phyloP scores from a whole-genome alignment of 495 filamentous ascomycete species.

The Clavariopsis aquatica region DNA sequence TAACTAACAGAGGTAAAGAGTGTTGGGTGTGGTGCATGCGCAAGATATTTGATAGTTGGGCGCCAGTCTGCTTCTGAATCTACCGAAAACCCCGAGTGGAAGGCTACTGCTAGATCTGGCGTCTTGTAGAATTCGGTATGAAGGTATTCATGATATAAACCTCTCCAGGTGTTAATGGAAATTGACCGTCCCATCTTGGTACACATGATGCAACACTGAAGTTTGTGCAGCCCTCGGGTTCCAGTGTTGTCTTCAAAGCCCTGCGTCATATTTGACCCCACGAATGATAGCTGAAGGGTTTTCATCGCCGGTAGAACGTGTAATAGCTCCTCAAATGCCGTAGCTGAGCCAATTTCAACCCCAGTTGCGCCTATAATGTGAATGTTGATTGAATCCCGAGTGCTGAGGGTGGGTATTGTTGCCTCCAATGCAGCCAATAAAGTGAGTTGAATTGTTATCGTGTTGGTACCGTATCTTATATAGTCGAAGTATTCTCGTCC shows the following conservation, averaged over 20 bases:
- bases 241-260: neutral
- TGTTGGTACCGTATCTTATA: conserved; percentile 16
- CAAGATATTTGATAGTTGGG: conserved; percentile 15
- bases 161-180: conserved; percentile 12
- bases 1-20: conserved; percentile 11
- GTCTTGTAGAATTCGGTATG: conserved; percentile 15
- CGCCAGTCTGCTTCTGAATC: conserved; percentile 7
- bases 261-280: neutral
- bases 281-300: conserved; percentile 14
- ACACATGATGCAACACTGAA: conserved; percentile 12
- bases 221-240: conserved; percentile 1
- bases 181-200: conserved; percentile 15
- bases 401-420: conserved; percentile 11
- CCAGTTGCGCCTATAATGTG: conserved; percentile 15
- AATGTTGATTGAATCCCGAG: conserved; percentile 10
- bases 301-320: conserved; percentile 10
- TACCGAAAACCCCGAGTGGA: conserved; percentile 15
- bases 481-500: conserved; percentile 11
- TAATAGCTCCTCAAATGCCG: conserved; percentile 15
- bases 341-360: conserved; percentile 5
- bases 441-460: conserved; percentile 12
- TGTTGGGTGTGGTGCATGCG: conserved; percentile 11
- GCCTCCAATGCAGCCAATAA: conserved; percentile 11
- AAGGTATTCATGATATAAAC: conserved; percentile 12
- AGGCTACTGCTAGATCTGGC: conserved; percentile 16